A percentile compares a stretch with the other conserved stretches of the same genome.
phyloP scores from a whole-genome alignment of 176 grass and related monocot species.

The Neostapfia colusana region DNA sequence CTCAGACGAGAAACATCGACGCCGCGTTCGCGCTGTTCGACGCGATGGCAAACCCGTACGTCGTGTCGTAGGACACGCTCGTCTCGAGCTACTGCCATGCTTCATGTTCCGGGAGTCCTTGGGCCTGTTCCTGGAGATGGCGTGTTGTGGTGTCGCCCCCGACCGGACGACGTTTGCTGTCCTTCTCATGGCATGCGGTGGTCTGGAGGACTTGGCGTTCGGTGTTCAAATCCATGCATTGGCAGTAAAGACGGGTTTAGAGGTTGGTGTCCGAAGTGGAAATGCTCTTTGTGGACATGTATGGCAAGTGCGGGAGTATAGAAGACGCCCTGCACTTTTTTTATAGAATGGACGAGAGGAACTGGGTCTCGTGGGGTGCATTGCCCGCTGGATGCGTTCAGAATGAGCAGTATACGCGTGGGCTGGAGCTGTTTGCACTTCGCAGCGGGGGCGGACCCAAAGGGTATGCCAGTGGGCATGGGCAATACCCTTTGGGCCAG shows the following conservation, averaged over 20 bases:
- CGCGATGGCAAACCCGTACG: constrained; percentile 57
- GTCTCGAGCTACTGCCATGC: constrained; percentile 52
- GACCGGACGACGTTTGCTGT: constrained; percentile 63
- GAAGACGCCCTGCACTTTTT: constrained; percentile 59
- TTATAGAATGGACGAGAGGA: constrained; percentile 63
- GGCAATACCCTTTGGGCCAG: too few species aligned
- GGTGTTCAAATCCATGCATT: constrained; percentile 60
- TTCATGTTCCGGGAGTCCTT: constrained; percentile 42
- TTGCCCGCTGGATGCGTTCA: constrained; percentile 59
- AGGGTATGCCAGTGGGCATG: too few species aligned
- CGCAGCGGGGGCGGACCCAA: too few species aligned
- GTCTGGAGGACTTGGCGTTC: constrained; percentile 44
- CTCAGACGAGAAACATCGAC: constrained; percentile 29
- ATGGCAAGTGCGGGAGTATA: constrained; percentile 74
- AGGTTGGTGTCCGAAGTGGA: constrained; percentile 52
- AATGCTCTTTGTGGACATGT: constrained; percentile 80
- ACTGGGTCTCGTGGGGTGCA: constrained; percentile 79
- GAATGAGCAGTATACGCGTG: constrained; percentile 51
- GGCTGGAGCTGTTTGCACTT: constrained; percentile 62
- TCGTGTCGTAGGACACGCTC: constrained; percentile 73
- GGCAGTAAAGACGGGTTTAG: constrained; percentile 55
- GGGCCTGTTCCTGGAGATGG: constrained; percentile 60
- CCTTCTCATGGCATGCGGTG: constrained; percentile 60
- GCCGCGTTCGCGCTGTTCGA: constrained; percentile 41
- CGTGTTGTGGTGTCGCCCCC: constrained; percentile 7